Conservation (phyloP, 345 rosid species). For the Eucalyptus marginata region DNA sequence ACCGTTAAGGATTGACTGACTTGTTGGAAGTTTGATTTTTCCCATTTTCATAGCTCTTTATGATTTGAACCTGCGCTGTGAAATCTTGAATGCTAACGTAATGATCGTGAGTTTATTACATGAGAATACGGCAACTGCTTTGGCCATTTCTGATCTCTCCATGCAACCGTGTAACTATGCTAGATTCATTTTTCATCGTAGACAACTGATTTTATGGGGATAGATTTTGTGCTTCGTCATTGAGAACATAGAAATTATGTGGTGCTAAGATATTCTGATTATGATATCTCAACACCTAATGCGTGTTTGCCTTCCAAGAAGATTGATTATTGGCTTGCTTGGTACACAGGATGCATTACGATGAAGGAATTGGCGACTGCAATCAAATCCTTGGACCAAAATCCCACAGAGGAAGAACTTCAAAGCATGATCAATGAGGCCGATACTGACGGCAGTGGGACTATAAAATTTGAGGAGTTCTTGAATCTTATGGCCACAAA, state of each 20-base stretch:
- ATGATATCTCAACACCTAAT: background rate
- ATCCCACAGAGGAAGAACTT: constrained; percentile 60
- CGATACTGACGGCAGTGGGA: constrained; percentile 38
- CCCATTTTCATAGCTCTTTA: background rate
- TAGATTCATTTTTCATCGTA: background rate
- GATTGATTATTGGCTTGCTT: background rate
- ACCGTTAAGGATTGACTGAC: background rate
- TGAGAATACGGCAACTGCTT: background rate
- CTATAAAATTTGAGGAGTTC: constrained; percentile 57
- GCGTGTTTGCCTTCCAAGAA: background rate
- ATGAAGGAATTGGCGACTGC: constrained; percentile 41
- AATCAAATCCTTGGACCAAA: constrained; percentile 33
- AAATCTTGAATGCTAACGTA: background rate
- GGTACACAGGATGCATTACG: constrained; percentile 40
- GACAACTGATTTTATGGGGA: background rate
- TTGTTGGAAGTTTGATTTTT: background rate
- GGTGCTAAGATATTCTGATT: background rate
- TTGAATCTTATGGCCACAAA: constrained; percentile 60
- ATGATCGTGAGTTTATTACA: background rate
- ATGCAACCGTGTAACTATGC: background rate
- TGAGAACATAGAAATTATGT: background rate
- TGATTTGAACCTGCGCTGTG: background rate
- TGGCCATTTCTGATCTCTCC: background rate
- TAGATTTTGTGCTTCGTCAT: background rate
- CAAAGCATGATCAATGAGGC: constrained; percentile 44